These are phyloP conservation scores for Neocucurbitaria cava DNA, from an alignment of 2,329 filamentous ascomycete species.

Conservation along the genomic window DNA sequence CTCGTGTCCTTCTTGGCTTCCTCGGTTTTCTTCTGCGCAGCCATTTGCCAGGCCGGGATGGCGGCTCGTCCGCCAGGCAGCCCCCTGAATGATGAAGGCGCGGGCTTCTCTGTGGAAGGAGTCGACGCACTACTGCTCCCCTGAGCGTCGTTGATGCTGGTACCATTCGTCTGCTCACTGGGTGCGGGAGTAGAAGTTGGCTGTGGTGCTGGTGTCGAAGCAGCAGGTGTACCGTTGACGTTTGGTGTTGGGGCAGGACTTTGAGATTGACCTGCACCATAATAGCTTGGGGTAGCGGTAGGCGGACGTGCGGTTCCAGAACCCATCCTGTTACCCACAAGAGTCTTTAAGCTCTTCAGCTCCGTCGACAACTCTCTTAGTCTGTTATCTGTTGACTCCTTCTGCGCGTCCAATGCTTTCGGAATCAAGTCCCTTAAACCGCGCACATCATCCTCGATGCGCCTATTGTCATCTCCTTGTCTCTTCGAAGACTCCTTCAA, in stretches of 20 bases:
- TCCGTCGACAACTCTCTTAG: slow-evolving; percentile 86
- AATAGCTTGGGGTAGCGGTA: slow-evolving; percentile 30
- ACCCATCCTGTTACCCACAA: slow-evolving; percentile 71
- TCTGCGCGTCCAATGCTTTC: slow-evolving; percentile 85
- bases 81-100: slow-evolving; percentile 40
- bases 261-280: slow-evolving; percentile 29
- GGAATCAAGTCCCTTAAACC: slow-evolving; percentile 85
- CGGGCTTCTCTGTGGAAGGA: slow-evolving; percentile 38
- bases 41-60: slow-evolving; percentile 63
- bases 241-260: slow-evolving; percentile 28
- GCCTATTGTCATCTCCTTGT: slow-evolving; percentile 85
- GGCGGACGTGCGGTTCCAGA: slow-evolving; percentile 38
- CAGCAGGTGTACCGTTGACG: slow-evolving; percentile 34
- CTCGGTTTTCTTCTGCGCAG: slow-evolving; percentile 56
- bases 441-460: slow-evolving; percentile 85
- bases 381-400: slow-evolving; percentile 79
- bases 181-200: slow-evolving; percentile 21
- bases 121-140: slow-evolving; percentile 29
- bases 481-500: slow-evolving; percentile 82
- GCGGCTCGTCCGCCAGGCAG: slow-evolving; percentile 48
- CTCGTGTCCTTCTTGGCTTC: slow-evolving; percentile 53
- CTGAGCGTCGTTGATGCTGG: slow-evolving; percentile 26
- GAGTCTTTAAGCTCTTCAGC: slow-evolving; percentile 88
- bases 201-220: slow-evolving; percentile 25
- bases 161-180: slow-evolving; percentile 29